Base-by-base conservation (phyloP, 2,329 filamentous ascomycete genomes). In the Phialocephala subalpina region DNA sequence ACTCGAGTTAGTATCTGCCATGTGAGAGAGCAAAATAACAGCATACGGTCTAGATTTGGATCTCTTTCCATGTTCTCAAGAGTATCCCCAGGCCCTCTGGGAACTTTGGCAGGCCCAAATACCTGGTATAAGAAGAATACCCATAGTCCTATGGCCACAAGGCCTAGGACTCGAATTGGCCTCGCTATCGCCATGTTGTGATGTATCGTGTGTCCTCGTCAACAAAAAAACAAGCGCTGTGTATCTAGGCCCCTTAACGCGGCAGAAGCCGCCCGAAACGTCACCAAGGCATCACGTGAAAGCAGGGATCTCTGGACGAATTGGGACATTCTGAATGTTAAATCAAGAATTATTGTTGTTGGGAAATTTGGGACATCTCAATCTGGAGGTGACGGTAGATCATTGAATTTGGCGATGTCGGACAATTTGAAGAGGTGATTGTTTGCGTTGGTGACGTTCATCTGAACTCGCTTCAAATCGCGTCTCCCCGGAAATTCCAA, bases 31-130 rank as follows among this genome's bases (percentile, higher is more conserved):
- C 7, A 14, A 25, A 14, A 55, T 58, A 16, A 47, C 45, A 67
- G 80, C 92, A 78, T 83, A 97, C 94, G 89, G 80, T 97, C 94
- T 75, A 94, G 78, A 75, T 95, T 93, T 63, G 95, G 95, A 80
- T 98, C 95, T 67, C 88, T 86, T 72, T 91, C 87, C 80, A 91
- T 88, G 76, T 90, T 86, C 71, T 84, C 81, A 71, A 83, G 76
- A 78, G 81, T 80, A 69, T 81, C 79, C 70, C 80, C 78, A 71
- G 79, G 78, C 38, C 77, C 75, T 60, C 75, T 72, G 62, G 78
- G 78, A 70, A 80, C 72, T 42, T 80, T 79, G 25, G 86, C 82
- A 9, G 87, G 84, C 68, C 86, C 87, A 77, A 92, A 88, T 73
- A 96, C 83, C 75, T 92, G 90, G 72, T 92, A 90, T 70, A 97